Percentiles rank a stretch among this genome's conserved stretches.
Conservation (phyloP, 2,329 filamentous ascomycete genomes). For the Monosporascus sp. region DNA sequence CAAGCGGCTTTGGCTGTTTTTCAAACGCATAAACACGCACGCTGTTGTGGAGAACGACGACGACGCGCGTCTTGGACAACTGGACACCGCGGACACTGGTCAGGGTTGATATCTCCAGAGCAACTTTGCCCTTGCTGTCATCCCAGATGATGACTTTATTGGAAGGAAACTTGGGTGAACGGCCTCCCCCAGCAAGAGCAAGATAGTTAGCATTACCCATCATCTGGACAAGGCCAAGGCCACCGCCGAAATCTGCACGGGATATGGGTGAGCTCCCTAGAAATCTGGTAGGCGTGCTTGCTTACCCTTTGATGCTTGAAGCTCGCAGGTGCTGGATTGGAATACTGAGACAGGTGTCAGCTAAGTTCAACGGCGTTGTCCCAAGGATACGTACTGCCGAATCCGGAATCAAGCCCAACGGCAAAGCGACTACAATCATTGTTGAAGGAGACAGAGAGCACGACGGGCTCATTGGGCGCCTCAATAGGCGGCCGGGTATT, state of each 20-base stretch:
- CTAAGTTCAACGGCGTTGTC: not conserved
- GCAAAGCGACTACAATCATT: constrained; percentile 79
- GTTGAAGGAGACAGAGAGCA: constrained; percentile 83
- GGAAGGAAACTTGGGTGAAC: constrained; percentile 75
- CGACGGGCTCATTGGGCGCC: constrained; percentile 65
- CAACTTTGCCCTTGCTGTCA: constrained; percentile 66
- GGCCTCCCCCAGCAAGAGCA: constrained; percentile 83
- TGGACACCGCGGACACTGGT: constrained; percentile 77
- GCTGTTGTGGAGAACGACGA: constrained; percentile 76
- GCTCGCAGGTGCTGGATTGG: constrained; percentile 64
- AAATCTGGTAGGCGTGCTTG: constrained; percentile 1
- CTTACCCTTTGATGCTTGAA: constrained; percentile 51
- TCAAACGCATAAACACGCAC: constrained; percentile 77
- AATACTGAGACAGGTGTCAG: constrained; percentile 51
- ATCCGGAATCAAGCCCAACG: constrained; percentile 79
- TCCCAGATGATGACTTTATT: constrained; percentile 96
- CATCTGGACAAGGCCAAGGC: constrained; percentile 80
- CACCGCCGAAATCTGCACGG: constrained; percentile 59
- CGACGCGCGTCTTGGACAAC: constrained; percentile 69
- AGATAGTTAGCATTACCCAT: constrained; percentile 82
- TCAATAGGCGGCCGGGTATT: constrained; percentile 86
- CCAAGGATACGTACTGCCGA: constrained; percentile 59
- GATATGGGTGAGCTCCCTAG: constrained; percentile 3
- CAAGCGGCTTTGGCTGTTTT: constrained; percentile 63
- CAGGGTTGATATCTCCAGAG: constrained; percentile 74